Conservation (phyloP, 495 filamentous ascomycete genomes). For the Penicillium crystallinum region DNA sequence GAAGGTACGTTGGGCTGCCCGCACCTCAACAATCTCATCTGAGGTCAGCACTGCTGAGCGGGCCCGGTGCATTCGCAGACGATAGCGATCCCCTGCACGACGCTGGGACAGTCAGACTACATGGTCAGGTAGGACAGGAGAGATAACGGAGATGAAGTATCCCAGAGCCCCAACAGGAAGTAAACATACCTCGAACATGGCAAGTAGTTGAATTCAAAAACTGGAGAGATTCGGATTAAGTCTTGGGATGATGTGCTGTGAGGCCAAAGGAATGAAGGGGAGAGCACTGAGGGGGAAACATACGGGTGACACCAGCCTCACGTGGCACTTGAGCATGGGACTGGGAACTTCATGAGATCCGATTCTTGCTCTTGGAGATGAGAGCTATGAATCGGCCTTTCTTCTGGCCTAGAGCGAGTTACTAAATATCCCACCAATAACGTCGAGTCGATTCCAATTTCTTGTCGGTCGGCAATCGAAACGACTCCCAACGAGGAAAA, state of each 20-base stretch:
- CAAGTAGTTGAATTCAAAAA: not conserved
- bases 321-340: slow-evolving; percentile 14
- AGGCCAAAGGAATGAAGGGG: not conserved
- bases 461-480: slow-evolving; percentile 28
- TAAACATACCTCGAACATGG: slow-evolving; percentile 35
- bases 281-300: not conserved
- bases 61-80: slow-evolving; percentile 75
- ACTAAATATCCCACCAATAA: slow-evolving; percentile 30
- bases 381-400: no score
- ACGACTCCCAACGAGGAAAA: slow-evolving; percentile 25
- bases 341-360: no score
- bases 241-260: not conserved
- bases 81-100: slow-evolving; percentile 46
- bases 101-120: slow-evolving; percentile 23
- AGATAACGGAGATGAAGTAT: not conserved
- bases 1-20: slow-evolving; percentile 91
- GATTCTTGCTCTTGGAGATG: no score
- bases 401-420: no score
- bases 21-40: slow-evolving; percentile 85
- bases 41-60: slow-evolving; percentile 75
- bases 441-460: slow-evolving; percentile 12
- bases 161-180: not conserved
- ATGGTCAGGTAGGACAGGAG: not conserved
- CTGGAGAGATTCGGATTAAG: not conserved
- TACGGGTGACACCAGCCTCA: slow-evolving; percentile 11